phyloP scores from a whole-genome alignment of 2,329 filamentous ascomycete genomes.

The Ceratocystis destructans region DNA sequence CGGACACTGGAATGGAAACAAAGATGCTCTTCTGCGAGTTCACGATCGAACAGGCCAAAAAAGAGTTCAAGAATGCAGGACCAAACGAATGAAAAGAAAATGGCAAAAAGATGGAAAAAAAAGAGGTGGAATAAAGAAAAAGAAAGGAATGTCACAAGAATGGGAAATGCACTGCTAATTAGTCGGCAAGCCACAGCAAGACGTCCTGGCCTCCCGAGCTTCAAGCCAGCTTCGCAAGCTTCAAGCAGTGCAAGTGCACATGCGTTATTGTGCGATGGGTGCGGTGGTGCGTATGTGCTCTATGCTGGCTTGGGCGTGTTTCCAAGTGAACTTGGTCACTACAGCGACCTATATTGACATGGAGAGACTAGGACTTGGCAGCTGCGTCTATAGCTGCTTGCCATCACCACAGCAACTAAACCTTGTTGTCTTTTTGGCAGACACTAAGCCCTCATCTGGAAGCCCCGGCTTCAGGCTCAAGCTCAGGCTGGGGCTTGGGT shows the following conservation, averaged over 20 bases:
- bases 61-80: background rate
- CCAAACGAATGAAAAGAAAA: conserved; percentile 1
- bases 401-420: conserved; percentile 14
- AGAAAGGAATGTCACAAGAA: background rate
- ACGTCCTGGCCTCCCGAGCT: background rate
- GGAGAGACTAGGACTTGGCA: conserved; percentile 13
- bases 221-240: background rate
- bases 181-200: conserved; percentile 4
- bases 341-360: conserved; percentile 14
- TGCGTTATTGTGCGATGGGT: background rate
- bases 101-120: background rate
- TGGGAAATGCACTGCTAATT: conserved; percentile 11
- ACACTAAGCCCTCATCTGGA: conserved; percentile 1
- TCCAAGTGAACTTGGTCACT: conserved; percentile 8
- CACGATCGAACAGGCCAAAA: background rate
- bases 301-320: conserved; percentile 9
- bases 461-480: too few species aligned
- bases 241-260: background rate
- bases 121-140: conserved; percentile 9
- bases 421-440: background rate
- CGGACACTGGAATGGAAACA: background rate
- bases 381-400: conserved; percentile 7
- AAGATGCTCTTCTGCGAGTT: background rate
- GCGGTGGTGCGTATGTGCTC: background rate
- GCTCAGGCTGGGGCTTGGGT: too few species aligned